Evolutionary conservation across 495 filamentous ascomycete species (phyloP).

Genomic region (Xylaria acuta): DNA sequence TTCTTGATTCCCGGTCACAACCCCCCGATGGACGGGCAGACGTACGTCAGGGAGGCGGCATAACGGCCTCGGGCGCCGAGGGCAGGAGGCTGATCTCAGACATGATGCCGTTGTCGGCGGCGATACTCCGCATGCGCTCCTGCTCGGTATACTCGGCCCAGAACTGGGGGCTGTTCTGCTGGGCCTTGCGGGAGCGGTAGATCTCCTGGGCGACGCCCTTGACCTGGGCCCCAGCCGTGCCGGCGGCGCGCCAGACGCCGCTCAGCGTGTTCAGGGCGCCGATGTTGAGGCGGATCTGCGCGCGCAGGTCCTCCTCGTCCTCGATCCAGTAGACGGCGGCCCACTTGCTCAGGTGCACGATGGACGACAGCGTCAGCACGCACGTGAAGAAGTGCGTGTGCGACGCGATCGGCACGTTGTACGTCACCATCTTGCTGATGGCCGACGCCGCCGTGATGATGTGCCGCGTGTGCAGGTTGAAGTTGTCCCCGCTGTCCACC

Average conservation of each 20-base stretch:
- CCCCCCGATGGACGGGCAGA: slow-evolving; percentile 5
- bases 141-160: slow-evolving; percentile 61
- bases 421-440: slow-evolving; percentile 77
- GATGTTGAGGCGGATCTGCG: slow-evolving; percentile 79
- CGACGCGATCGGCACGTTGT: slow-evolving; percentile 71
- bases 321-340: slow-evolving; percentile 60
- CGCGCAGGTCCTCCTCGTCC: slow-evolving; percentile 75
- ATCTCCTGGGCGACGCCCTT: slow-evolving; percentile 72
- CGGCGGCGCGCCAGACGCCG: slow-evolving; percentile 79
- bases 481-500: slow-evolving; percentile 60
- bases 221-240: slow-evolving; percentile 75
- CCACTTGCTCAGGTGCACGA: slow-evolving; percentile 68
- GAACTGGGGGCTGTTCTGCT: slow-evolving; percentile 55
- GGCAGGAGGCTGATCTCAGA: slow-evolving; percentile 53
- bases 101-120: slow-evolving; percentile 61
- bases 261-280: slow-evolving; percentile 79
- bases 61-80: slow-evolving; percentile 30
- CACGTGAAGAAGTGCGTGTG: slow-evolving; percentile 93
- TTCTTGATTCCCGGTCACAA: background rate
- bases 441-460: slow-evolving; percentile 78
- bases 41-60: slow-evolving; percentile 15
- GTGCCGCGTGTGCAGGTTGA: slow-evolving; percentile 78
- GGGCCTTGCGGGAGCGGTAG: slow-evolving; percentile 62
- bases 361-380: slow-evolving; percentile 71
- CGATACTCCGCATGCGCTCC: slow-evolving; percentile 60